Conservation (phyloP, 805 yeast species). For the Candida ficus region DNA sequence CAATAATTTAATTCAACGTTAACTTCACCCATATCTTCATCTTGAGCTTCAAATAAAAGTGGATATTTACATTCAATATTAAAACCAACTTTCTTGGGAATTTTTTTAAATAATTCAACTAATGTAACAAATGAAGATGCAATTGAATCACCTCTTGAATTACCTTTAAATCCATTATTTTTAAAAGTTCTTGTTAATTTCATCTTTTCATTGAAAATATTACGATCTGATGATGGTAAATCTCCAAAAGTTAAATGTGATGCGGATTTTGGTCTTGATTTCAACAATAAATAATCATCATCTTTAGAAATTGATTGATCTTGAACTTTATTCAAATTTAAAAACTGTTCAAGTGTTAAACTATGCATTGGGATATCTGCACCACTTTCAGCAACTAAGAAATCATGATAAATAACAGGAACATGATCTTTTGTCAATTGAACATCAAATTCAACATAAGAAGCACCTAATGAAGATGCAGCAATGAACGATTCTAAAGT, state of each 20-base stretch:
- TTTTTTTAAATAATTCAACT: constrained; percentile 72
- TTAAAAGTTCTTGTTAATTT: constrained; percentile 86
- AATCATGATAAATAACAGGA: constrained; percentile 94
- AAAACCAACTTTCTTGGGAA: constrained; percentile 84
- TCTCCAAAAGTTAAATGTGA: constrained; percentile 14
- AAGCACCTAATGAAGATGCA: constrained; percentile 94
- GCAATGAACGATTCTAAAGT: constrained; percentile 93
- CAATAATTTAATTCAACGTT: constrained; percentile 80
- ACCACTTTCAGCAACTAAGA: constrained; percentile 90
- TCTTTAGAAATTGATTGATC: constrained; percentile 21
- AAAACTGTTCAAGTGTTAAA: constrained; percentile 82
- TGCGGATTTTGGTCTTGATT: constrained; percentile 23
- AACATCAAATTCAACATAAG: constrained; percentile 95
- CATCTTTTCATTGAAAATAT: constrained; percentile 51
- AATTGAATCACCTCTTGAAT: constrained; percentile 79
- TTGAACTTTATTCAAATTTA: constrained; percentile 40
- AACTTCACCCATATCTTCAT: constrained; percentile 81
- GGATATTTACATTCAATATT: constrained; percentile 95
- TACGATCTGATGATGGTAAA: neutral
- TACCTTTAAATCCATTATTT: constrained; percentile 85
- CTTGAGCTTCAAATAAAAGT: constrained; percentile 87
- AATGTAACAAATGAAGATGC: constrained; percentile 91
- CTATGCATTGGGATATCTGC: constrained; percentile 96
- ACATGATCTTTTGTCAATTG: constrained; percentile 87
- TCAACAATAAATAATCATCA: constrained; percentile 24